Evolutionary conservation across 2,329 filamentous ascomycete species (phyloP), one percentile per base, ranked within the genome.

Genomic region (Kalmusia sp.): DNA sequence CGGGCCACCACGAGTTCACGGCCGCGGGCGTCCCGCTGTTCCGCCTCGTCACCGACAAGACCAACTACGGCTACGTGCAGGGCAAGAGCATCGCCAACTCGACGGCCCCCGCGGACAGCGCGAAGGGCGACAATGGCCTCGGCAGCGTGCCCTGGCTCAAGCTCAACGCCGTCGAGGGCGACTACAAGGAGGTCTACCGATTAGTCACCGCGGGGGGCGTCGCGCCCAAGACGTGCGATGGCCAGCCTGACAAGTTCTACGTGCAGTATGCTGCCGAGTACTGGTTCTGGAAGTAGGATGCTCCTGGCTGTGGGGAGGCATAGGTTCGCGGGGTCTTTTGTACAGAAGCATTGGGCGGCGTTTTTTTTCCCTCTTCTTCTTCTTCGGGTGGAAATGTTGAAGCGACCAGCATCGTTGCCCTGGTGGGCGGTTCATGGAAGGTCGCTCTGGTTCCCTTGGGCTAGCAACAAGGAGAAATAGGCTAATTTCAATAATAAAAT

Each of bases 251-350:
- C 9, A 68, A 75, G 1, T 93, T 97, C 62, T 79, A 87, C 57
- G 85, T 96, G 12, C 81, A 93, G 68, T 97, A 98, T 76, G 82
- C 90, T 27, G 87, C 93, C 35, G 85, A 93, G 82, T 97, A 91
- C 64, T 87, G 84, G 88, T 88, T 82, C 57, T 84, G 64, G 51
- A 72, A 58, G 14, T 70, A 58, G 58, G 22, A 34, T 9, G 31
- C 25, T 56, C 34, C 19, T 48, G 25, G n/a, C 17, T 33, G 15
- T 4, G 31, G 30, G 39, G n/a, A 38, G 14, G 45, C 28, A 30
- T 33, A 31, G 30, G 17, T n/a, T n/a, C n/a, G 33, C 27, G 15
- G 56, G n/a, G 24, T 33, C 44, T 22, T 44, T 49, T 67, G 61
- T 69, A 65, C 51, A 70, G 58, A 65, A 30, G 67, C 69, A 72